Evolutionary conservation across 2,329 filamentous ascomycete genomes (phyloP).

Genomic region (Cryoendolithus antarcticus): DNA sequence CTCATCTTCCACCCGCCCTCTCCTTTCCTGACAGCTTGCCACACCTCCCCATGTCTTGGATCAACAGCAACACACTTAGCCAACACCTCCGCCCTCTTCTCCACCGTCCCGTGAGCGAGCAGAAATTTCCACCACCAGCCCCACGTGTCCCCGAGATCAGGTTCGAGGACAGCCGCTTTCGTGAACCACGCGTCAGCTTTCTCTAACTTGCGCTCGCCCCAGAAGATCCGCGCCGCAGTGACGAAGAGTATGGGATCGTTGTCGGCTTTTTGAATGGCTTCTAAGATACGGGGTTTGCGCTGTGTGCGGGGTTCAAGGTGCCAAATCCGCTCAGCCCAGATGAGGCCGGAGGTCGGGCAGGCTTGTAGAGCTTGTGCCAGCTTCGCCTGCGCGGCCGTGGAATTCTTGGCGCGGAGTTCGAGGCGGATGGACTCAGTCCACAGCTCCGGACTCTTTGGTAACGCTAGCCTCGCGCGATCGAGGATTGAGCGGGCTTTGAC

Average conservation of each 20-base stretch:
- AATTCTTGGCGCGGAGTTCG: conserved; percentile 75
- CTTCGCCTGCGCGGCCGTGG: conserved; percentile 70
- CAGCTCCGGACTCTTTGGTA: conserved; percentile 71
- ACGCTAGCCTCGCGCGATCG: conserved; percentile 75
- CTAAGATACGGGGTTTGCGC: conserved; percentile 77
- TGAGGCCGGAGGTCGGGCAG: conserved; percentile 70
- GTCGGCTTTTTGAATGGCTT: conserved; percentile 95
- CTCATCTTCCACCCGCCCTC: conserved; percentile 54
- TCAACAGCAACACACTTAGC: conserved; percentile 71
- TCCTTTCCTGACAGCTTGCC: conserved; percentile 76
- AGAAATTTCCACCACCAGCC: conserved; percentile 97
- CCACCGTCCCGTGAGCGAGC: conserved; percentile 80
- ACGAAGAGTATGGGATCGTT: conserved; percentile 82
- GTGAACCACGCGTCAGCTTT: conserved; percentile 97
- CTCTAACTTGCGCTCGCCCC: conserved; percentile 81
- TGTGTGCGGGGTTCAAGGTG: conserved; percentile 83
- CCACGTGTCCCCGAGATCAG: conserved; percentile 85
- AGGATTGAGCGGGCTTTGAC: conserved; percentile 92
- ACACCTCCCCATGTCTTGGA: conserved; percentile 83
- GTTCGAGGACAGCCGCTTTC: conserved; percentile 79
- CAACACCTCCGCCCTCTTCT: conserved; percentile 78
- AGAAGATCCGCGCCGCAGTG: conserved; percentile 89
- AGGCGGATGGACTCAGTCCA: conserved; percentile 93
- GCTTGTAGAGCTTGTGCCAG: conserved; percentile 93
- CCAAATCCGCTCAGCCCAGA: conserved; percentile 95